Percentiles rank a stretch among this genome's conserved stretches.
phyloP scores from a whole-genome alignment of 139 green algal genomes.

The Auxenochlorella pyrenoidosa region DNA sequence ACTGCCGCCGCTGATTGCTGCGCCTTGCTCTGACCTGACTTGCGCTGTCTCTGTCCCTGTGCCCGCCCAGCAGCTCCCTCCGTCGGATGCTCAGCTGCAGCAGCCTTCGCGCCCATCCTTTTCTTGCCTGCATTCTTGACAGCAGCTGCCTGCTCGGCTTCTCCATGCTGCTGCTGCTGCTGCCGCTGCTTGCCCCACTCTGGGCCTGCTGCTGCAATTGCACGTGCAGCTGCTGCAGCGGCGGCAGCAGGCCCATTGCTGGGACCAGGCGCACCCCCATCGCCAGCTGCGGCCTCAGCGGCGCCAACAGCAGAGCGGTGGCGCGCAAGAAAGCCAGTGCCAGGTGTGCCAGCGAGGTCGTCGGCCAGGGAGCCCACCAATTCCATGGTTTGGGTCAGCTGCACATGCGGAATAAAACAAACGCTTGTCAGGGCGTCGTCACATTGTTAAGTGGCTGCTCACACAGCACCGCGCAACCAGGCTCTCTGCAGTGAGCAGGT shows the following conservation, averaged over 20 bases:
- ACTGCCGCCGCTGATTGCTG: constrained; percentile 1
- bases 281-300: background rate
- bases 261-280: background rate
- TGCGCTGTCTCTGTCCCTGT: background rate
- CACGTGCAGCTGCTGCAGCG: background rate
- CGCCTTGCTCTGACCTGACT: background rate
- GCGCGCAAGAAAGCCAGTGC: background rate
- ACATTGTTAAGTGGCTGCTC: no score
- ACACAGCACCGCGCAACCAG: no score
- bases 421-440: no score
- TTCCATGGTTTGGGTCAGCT: constrained; percentile 28
- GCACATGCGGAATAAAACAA: background rate
- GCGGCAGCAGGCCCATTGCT: no score
- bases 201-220: background rate
- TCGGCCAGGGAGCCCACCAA: constrained; percentile 29
- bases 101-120: background rate
- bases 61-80: background rate
- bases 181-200: constrained; percentile 7
- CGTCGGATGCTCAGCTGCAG: background rate
- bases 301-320: background rate
- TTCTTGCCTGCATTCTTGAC: constrained; percentile 12
- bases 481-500: no score
- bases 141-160: background rate
- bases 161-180: background rate
- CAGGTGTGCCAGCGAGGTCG: constrained; percentile 28